phyloP scores from a whole-genome alignment of 2,329 filamentous ascomycete genomes.

The Penicillium corylophilum region DNA sequence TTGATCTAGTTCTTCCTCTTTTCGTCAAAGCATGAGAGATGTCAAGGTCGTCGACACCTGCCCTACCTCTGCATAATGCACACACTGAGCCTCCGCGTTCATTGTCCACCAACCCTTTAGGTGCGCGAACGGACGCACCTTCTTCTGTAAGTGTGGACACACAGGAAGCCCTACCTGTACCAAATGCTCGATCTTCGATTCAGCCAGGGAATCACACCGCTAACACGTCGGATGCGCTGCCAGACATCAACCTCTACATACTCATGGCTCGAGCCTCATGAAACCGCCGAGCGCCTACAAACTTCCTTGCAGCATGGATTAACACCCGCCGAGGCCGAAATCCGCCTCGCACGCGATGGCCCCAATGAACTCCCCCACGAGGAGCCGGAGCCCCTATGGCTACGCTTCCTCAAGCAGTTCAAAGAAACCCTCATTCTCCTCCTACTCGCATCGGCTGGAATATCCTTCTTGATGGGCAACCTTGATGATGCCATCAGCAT shows the following conservation, averaged over 20 bases:
- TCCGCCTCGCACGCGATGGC: slow-evolving; percentile 76
- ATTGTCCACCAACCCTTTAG: slow-evolving; percentile 29
- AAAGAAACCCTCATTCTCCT: slow-evolving; percentile 92
- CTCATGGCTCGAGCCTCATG: slow-evolving; percentile 69
- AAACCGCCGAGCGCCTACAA: slow-evolving; percentile 72
- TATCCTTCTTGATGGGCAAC: slow-evolving; percentile 89
- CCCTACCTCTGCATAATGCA: slow-evolving; percentile 59
- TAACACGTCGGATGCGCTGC: slow-evolving; percentile 14
- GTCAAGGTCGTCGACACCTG: slow-evolving; percentile 61
- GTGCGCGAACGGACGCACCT: slow-evolving; percentile 27
- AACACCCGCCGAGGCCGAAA: slow-evolving; percentile 74
- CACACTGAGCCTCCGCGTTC: slow-evolving; percentile 29
- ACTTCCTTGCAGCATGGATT: slow-evolving; percentile 85
- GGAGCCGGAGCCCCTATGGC: slow-evolving; percentile 87
- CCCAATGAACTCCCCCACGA: slow-evolving; percentile 95
- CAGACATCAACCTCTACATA: slow-evolving; percentile 51
- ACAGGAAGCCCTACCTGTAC: not conserved
- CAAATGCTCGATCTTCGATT: not conserved
- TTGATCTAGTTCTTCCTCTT: slow-evolving; percentile 1
- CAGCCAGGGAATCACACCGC: slow-evolving; percentile 7
- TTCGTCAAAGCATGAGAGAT: slow-evolving; percentile 53
- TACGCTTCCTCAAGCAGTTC: slow-evolving; percentile 94
- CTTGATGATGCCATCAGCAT: slow-evolving; percentile 95
- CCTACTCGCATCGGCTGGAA: slow-evolving; percentile 81
- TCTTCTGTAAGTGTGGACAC: slow-evolving; percentile 34